These are phyloP conservation scores for Dipteronia dyeriana DNA, from an alignment of 345 rosid species.

Conservation along the genomic window DNA sequence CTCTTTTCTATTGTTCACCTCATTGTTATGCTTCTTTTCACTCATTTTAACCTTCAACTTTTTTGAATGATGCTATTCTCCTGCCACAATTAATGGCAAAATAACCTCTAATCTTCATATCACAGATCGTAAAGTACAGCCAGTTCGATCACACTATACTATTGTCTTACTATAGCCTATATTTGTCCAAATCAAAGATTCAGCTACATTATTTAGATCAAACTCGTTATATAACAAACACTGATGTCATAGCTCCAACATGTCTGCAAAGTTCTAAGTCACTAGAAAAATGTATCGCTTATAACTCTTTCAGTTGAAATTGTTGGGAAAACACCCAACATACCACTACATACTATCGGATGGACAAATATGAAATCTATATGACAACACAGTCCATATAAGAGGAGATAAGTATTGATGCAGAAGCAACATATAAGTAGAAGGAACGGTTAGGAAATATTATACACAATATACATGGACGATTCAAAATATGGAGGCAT, in stretches of 20 bases:
- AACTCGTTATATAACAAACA: neutral
- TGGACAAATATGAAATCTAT: neutral
- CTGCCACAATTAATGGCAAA: too few species aligned
- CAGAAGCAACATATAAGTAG: neutral
- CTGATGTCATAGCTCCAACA: neutral
- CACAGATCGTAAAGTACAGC: too few species aligned
- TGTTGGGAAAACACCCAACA: neutral
- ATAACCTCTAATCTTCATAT: too few species aligned
- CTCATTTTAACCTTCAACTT: too few species aligned
- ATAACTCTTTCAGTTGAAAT: neutral
- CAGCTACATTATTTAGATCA: neutral
- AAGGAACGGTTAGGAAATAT: neutral
- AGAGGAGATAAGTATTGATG: neutral
- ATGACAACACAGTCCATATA: neutral
- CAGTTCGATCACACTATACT: too few species aligned
- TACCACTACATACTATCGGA: neutral
- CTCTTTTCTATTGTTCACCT: too few species aligned
- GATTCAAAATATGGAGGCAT: neutral
- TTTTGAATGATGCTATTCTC: too few species aligned
- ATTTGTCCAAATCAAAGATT: neutral
- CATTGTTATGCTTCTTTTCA: too few species aligned
- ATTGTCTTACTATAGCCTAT: too few species aligned
- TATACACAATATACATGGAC: neutral
- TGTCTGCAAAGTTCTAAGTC: neutral
- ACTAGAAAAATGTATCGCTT: neutral